A percentile compares a stretch with the other conserved stretches of the same genome.
Evolutionary conservation across 2,329 filamentous ascomycete species (phyloP).

Genomic region (Shiraia sp.): DNA sequence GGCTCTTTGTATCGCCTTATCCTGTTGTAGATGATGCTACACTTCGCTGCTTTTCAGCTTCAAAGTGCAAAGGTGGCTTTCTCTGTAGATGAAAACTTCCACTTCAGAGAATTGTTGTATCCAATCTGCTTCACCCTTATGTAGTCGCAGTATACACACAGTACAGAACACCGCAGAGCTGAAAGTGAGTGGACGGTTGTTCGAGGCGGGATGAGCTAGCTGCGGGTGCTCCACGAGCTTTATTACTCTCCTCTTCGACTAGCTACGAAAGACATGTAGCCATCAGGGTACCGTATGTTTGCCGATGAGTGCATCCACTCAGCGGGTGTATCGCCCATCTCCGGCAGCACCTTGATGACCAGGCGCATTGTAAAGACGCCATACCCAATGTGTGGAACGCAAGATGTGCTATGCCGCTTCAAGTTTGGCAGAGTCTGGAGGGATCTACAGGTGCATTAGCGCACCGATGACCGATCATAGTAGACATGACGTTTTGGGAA

Average conservation of each 20-base stretch:
- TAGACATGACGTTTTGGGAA: slow-evolving; percentile 18
- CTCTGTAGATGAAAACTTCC: too few relatives aligned
- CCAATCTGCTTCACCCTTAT: too few relatives aligned
- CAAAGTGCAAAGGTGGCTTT: too few relatives aligned
- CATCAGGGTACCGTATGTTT: slow-evolving; percentile 21
- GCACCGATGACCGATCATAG: slow-evolving; percentile 11
- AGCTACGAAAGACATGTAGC: slow-evolving; percentile 6
- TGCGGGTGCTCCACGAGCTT: too few relatives aligned
- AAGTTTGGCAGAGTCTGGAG: slow-evolving; percentile 8
- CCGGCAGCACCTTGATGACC: slow-evolving; percentile 21
- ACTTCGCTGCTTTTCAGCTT: too few relatives aligned
- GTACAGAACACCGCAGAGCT: too few relatives aligned
- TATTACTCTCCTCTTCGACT: slow-evolving; percentile 5
- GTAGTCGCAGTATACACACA: too few relatives aligned
- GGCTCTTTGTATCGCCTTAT: too few relatives aligned
- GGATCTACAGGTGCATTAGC: slow-evolving; percentile 17
- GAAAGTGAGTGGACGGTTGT: too few relatives aligned
- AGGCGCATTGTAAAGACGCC: slow-evolving; percentile 17
- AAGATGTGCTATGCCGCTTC: slow-evolving; percentile 3
- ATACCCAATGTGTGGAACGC: slow-evolving; percentile 8
- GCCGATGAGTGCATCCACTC: slow-evolving; percentile 10
- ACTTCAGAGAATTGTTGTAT: too few relatives aligned
- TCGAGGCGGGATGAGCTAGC: too few relatives aligned
- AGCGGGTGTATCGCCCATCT: slow-evolving; percentile 12
- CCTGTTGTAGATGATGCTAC: too few relatives aligned